Conservation (phyloP, 345 rosid genomes). For the Cardamine chenopodiifolia region DNA sequence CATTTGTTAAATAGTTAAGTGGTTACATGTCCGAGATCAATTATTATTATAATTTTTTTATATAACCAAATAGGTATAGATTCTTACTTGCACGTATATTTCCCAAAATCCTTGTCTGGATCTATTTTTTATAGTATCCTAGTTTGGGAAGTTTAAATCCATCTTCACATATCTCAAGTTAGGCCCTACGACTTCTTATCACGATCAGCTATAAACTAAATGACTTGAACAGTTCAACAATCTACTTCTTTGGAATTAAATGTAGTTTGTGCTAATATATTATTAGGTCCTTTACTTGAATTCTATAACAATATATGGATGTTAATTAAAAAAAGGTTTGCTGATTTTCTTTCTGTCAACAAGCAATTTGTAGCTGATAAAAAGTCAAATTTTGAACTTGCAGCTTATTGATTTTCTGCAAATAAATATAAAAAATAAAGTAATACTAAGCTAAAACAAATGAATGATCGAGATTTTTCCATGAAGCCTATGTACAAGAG, state of each 20-base stretch:
- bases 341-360: background rate
- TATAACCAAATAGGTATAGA: conserved; percentile 6
- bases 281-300: background rate
- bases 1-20: conserved; percentile 16
- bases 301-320: background rate
- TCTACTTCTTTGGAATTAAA: background rate
- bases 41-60: no score
- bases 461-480: background rate
- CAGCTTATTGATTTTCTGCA: background rate
- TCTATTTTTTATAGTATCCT: conserved; percentile 21
- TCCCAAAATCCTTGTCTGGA: conserved; percentile 10
- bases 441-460: background rate
- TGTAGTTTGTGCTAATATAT: background rate
- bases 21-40: conserved; percentile 15
- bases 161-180: conserved; percentile 24
- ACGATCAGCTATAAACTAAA: conserved; percentile 28
- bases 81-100: conserved; percentile 35
- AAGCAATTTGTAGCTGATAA: background rate
- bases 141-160: conserved; percentile 16
- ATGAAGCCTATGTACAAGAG: background rate
- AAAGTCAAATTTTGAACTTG: background rate
- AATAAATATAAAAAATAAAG: background rate
- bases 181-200: conserved; percentile 19
- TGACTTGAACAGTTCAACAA: conserved; percentile 29
- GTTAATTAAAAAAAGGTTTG: background rate